Evolutionary conservation across 164 flowering plant species (phyloP).

Genomic region (Chimonanthus praecox): DNA sequence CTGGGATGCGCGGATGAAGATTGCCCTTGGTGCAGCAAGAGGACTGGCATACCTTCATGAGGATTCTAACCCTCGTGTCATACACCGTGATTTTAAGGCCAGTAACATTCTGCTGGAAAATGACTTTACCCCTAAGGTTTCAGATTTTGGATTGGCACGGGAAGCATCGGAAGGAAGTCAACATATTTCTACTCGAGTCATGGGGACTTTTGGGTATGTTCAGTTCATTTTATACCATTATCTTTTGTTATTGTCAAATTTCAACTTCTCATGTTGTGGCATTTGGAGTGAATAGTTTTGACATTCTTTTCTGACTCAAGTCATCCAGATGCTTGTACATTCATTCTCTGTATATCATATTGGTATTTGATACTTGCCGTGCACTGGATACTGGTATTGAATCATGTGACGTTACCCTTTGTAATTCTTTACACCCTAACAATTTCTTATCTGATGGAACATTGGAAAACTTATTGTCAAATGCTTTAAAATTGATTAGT

Average conservation of each 20-base stretch:
- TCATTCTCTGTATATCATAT: background rate
- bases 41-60: slow-evolving; percentile 96
- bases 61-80: slow-evolving; percentile 95
- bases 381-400: no score
- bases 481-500: background rate
- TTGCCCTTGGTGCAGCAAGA: slow-evolving; percentile 96
- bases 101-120: slow-evolving; percentile 78
- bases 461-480: background rate
- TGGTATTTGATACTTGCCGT: background rate
- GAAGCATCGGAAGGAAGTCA: slow-evolving; percentile 77
- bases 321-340: background rate
- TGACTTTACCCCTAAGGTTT: slow-evolving; percentile 91
- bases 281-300: background rate
- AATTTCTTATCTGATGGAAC: background rate
- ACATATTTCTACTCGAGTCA: slow-evolving; percentile 67
- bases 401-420: background rate
- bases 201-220: slow-evolving; percentile 81
- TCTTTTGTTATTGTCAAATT: background rate
- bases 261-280: background rate
- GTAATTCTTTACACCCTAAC: background rate
- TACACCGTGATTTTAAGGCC: slow-evolving; percentile 94
- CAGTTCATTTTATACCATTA: background rate
- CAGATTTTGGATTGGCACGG: slow-evolving; percentile 94
- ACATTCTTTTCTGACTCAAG: background rate
- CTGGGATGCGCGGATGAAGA: slow-evolving; percentile 91